Evolutionary conservation across 176 grass and related monocot genomes (phyloP).

Genomic region (Triticum timopheevii): DNA sequence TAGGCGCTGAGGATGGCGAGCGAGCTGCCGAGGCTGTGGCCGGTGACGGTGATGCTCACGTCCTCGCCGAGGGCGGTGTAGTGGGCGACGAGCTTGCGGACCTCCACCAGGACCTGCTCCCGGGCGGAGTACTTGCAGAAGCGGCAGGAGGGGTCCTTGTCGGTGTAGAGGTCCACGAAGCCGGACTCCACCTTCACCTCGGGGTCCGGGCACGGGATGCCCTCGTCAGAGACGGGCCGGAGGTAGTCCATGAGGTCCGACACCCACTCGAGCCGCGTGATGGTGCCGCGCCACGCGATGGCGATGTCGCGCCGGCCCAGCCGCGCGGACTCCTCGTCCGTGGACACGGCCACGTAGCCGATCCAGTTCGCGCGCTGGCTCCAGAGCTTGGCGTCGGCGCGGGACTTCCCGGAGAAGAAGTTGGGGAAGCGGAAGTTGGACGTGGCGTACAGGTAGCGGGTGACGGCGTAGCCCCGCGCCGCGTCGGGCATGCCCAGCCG

Average conservation of each 20-base stretch:
- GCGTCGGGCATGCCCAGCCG: constrained; percentile 46
- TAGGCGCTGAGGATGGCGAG: constrained; percentile 73
- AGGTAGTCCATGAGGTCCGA: constrained; percentile 84
- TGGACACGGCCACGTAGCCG: constrained; percentile 84
- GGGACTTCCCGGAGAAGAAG: constrained; percentile 23
- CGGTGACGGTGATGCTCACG: constrained; percentile 69
- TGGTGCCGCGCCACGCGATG: constrained; percentile 85
- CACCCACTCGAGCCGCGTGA: constrained; percentile 84
- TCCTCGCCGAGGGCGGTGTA: constrained; percentile 53
- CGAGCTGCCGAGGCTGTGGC: constrained; percentile 89
- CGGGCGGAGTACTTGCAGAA: constrained; percentile 91
- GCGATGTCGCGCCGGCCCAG: constrained; percentile 84
- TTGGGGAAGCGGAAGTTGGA: constrained; percentile 58
- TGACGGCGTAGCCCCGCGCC: constrained; percentile 44
- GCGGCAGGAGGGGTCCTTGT: constrained; percentile 73
- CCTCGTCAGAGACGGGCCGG: constrained; percentile 47
- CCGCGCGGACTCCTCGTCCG: constrained; percentile 50
- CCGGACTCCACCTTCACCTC: constrained; percentile 74
- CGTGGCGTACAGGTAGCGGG: constrained; percentile 67
- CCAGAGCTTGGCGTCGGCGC: constrained; percentile 48
- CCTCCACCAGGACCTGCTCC: constrained; percentile 78
- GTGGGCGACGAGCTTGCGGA: constrained; percentile 47
- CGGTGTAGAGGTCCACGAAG: constrained; percentile 75
- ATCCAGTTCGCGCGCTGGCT: constrained; percentile 94
- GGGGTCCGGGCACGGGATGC: constrained; percentile 71